Evolutionary conservation across 2,329 filamentous ascomycete species (phyloP).

Genomic region (Orbilia ellipsospora): DNA sequence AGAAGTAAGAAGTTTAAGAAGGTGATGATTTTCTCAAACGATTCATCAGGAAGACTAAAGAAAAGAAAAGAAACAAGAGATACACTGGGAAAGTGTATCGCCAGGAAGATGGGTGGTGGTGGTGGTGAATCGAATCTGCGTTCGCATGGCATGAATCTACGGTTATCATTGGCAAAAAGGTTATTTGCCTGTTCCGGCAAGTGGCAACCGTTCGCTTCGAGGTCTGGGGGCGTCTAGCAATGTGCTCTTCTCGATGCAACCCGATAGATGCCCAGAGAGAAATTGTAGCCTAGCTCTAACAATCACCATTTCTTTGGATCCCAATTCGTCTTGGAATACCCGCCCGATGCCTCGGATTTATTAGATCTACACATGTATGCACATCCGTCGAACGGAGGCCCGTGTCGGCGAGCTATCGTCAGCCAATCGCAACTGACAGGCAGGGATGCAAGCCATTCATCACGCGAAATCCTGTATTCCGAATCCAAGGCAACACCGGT

Average conservation of each 20-base stretch:
- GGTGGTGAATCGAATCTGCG: not conserved
- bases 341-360: slow-evolving; percentile 43
- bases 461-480: too few relatives aligned
- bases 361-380: slow-evolving; percentile 37
- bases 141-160: slow-evolving; percentile 41
- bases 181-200: slow-evolving; percentile 42
- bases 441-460: slow-evolving; percentile 14
- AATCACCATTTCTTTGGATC: slow-evolving; percentile 28
- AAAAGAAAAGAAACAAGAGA: slow-evolving; percentile 24
- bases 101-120: slow-evolving; percentile 1
- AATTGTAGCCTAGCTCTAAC: slow-evolving; percentile 40
- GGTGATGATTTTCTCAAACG: slow-evolving; percentile 1
- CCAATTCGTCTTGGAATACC: slow-evolving; percentile 23
- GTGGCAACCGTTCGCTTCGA: slow-evolving; percentile 32
- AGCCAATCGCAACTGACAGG: slow-evolving; percentile 31
- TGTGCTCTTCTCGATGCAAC: too few relatives aligned
- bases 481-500: too few relatives aligned
- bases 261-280: slow-evolving; percentile 12
- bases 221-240: too few relatives aligned
- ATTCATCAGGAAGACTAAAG: not conserved
- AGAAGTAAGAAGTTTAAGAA: slow-evolving; percentile 9
- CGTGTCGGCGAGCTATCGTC: not conserved
- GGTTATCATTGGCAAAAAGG: slow-evolving; percentile 40
- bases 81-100: not conserved
- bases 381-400: not conserved